Evolutionary conservation across 139 green algal genomes (phyloP).

Genomic region (Asterochloris sp.): DNA sequence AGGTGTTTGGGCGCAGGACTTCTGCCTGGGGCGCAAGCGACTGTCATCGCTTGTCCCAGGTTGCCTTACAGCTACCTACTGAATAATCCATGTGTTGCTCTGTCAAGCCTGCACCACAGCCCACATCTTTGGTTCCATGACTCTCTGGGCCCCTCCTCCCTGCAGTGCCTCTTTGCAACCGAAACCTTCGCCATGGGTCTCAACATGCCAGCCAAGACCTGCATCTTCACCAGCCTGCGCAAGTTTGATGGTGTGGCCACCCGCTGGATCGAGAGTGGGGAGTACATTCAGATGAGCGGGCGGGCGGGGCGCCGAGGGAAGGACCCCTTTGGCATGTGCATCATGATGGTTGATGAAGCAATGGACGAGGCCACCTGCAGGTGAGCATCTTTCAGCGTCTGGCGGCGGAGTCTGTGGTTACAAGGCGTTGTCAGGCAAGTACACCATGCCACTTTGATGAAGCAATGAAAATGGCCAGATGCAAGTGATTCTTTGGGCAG

Average conservation of each 20-base stretch:
- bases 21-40: too few species aligned
- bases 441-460: too few species aligned
- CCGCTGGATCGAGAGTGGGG: conserved; percentile 51
- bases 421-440: too few species aligned
- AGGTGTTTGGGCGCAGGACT: too few species aligned
- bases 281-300: conserved; percentile 99
- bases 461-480: too few species aligned
- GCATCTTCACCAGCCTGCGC: conserved; percentile 84
- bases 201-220: conserved; percentile 96
- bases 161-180: conserved; percentile 79
- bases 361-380: conserved; percentile 46
- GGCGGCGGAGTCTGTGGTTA: too few species aligned
- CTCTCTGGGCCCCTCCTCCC: too few species aligned
- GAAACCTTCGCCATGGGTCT: conserved; percentile 98
- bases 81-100: too few species aligned
- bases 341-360: conserved; percentile 83
- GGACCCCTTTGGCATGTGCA: conserved; percentile 83
- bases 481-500: too few species aligned
- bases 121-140: background rate
- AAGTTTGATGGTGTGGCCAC: conserved; percentile 86
- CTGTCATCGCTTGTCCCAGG: too few species aligned
- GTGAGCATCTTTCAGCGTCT: background rate
- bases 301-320: conserved; percentile 87
- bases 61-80: too few species aligned
- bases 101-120: background rate